Evolutionary conservation across 2,329 filamentous ascomycete genomes (phyloP).

Genomic region (Penicillium corylophilum): DNA sequence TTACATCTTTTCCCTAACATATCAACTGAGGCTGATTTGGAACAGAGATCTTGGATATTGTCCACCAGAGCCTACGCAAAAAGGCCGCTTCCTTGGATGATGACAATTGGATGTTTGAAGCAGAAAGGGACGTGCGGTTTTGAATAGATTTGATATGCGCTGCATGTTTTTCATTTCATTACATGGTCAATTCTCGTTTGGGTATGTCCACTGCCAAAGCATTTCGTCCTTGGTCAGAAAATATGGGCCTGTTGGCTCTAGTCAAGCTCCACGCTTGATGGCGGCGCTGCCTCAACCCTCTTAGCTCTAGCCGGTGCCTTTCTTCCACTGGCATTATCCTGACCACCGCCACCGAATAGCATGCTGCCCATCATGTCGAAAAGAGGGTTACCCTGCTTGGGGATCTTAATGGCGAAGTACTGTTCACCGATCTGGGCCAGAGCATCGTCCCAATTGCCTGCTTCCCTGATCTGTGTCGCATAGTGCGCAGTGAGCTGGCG

Average conservation of each 20-base stretch:
- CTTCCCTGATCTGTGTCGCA: conserved; percentile 71
- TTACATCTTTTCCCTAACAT: background rate
- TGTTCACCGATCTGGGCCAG: conserved; percentile 89
- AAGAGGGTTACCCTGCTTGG: conserved; percentile 84
- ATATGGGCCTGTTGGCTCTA: conserved; percentile 24
- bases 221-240: background rate
- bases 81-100: conserved; percentile 74
- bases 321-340: conserved; percentile 40
- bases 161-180: conserved; percentile 18
- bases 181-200: conserved; percentile 9
- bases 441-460: conserved; percentile 74
- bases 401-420: conserved; percentile 91
- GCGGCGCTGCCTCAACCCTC: conserved; percentile 49
- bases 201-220: conserved; percentile 9
- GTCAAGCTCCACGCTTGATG: conserved; percentile 46
- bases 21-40: conserved; percentile 9
- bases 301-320: conserved; percentile 47
- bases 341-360: conserved; percentile 66
- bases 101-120: conserved; percentile 90
- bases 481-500: conserved; percentile 82
- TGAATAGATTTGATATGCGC: conserved; percentile 16
- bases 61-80: conserved; percentile 67
- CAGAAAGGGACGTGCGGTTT: conserved; percentile 53
- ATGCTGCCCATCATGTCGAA: conserved; percentile 98
- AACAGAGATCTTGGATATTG: conserved; percentile 66